These are phyloP conservation scores for Anisogramma anomala DNA, from an alignment of 2,329 filamentous ascomycete species.

Conservation along the genomic window DNA sequence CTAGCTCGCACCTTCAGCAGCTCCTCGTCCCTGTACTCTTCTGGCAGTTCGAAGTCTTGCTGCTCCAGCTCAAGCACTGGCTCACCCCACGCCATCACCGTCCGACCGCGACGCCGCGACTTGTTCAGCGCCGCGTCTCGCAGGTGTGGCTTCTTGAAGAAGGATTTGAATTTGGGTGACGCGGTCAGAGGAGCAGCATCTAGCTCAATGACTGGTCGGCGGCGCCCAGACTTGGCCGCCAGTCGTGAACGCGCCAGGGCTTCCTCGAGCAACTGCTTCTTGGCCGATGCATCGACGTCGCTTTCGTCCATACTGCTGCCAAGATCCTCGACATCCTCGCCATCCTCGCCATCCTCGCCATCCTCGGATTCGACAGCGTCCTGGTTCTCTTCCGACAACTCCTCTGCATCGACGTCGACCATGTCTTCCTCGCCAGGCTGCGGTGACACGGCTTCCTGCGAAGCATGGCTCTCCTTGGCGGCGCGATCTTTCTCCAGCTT, in stretches of 20 bases:
- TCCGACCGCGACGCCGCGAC: conserved; percentile 56
- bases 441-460: conserved; percentile 14
- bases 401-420: conserved; percentile 26
- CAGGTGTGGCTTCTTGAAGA: conserved; percentile 70
- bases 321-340: conserved; percentile 23
- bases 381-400: conserved; percentile 17
- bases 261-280: conserved; percentile 66
- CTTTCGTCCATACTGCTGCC: conserved; percentile 51
- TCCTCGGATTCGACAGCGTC: conserved; percentile 21
- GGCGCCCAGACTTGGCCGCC: conserved; percentile 23
- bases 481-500: conserved; percentile 65
- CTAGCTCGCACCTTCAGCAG: conserved; percentile 47
- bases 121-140: conserved; percentile 69
- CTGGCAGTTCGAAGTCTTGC: conserved; percentile 63
- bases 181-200: conserved; percentile 24
- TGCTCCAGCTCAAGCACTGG: conserved; percentile 62
- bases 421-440: conserved; percentile 19
- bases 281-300: conserved; percentile 59
- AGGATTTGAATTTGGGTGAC: conserved; percentile 67
- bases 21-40: conserved; percentile 48
- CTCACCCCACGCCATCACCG: conserved; percentile 68
- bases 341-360: conserved; percentile 19
- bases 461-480: conserved; percentile 29
- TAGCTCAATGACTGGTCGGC: conserved; percentile 21
- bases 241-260: conserved; percentile 43